Conservation (phyloP, 2,329 filamentous ascomycete species). For the Aspergillus vadensis region DNA sequence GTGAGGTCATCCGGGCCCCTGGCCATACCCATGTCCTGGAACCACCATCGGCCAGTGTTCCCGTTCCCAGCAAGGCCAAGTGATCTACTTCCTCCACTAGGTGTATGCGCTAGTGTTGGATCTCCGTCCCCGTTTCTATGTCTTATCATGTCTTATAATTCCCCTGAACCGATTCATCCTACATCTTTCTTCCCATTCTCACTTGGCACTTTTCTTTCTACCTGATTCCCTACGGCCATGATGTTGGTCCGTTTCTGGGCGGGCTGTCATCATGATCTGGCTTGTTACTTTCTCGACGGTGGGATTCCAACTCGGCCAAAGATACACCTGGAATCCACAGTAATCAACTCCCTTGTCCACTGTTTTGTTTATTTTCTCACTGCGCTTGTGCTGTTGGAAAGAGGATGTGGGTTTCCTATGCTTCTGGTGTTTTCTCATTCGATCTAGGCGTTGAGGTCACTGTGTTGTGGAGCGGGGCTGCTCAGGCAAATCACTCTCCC, state of each 20-base stretch:
- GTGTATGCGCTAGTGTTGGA: slow-evolving; percentile 13
- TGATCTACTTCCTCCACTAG: slow-evolving; percentile 20
- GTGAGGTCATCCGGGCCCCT: slow-evolving; percentile 69
- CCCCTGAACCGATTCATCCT: background rate
- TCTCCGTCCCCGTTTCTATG: slow-evolving; percentile 12
- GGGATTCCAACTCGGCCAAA: slow-evolving; percentile 11
- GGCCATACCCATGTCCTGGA: slow-evolving; percentile 86
- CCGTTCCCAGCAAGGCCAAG: slow-evolving; percentile 41
- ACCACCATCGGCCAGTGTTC: slow-evolving; percentile 51
- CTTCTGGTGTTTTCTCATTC: slow-evolving; percentile 6
- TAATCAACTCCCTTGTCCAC: slow-evolving; percentile 13
- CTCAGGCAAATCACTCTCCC: slow-evolving; percentile 15
- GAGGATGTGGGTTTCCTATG: slow-evolving; percentile 3
- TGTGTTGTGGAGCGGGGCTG: slow-evolving; percentile 14
- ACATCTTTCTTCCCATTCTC: slow-evolving; percentile 12
- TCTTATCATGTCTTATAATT: slow-evolving; percentile 13
- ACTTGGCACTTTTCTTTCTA: slow-evolving; percentile 3
- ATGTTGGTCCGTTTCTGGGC: slow-evolving; percentile 1
- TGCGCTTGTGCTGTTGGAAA: slow-evolving; percentile 10
- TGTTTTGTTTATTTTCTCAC: slow-evolving; percentile 10
- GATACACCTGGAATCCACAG: slow-evolving; percentile 12
- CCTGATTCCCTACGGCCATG: slow-evolving; percentile 12
- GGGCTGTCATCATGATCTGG: slow-evolving; percentile 7
- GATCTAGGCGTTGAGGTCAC: slow-evolving; percentile 23
- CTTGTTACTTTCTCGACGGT: slow-evolving; percentile 13